These are phyloP conservation scores for Santalum album DNA, from an alignment of 164 flowering plant genomes.

Conservation along the genomic window DNA sequence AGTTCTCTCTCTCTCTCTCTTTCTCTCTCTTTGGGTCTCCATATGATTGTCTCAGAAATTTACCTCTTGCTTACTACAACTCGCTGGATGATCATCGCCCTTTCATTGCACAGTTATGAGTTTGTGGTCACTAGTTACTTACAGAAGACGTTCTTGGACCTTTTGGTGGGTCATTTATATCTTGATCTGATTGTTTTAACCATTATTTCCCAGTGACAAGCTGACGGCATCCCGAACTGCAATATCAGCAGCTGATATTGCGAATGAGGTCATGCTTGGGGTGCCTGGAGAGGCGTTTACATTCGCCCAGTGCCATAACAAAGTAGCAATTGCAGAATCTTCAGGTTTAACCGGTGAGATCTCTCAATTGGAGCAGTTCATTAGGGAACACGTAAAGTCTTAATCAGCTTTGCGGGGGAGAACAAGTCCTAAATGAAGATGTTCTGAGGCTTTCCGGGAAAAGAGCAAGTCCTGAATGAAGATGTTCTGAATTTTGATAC, in stretches of 20 bases:
- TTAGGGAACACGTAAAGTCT: constrained; percentile 64
- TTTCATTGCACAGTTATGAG: no score
- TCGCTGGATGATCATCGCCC: no score
- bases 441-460: no score
- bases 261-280: constrained; percentile 68
- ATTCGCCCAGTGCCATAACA: constrained; percentile 76
- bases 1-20: no score
- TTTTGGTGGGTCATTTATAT: not conserved
- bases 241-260: constrained; percentile 66
- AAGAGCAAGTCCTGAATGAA: no score
- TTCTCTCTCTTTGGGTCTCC: no score
- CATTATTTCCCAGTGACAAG: constrained; percentile 69
- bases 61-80: no score
- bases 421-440: no score
- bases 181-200: not conserved
- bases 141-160: no score
- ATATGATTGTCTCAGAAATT: no score
- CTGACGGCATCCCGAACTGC: constrained; percentile 75
- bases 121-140: no score
- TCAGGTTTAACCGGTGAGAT: constrained; percentile 78
- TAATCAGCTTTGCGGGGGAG: constrained; percentile 7
- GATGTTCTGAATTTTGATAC: no score
- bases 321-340: constrained; percentile 65
- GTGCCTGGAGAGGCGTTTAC: constrained; percentile 63
- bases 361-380: constrained; percentile 67